Percentiles rank a stretch among this genome's conserved stretches.
Evolutionary conservation across 192 early-diverging fungal genomes (phyloP).

Genomic region (Diversispora epigaea): DNA sequence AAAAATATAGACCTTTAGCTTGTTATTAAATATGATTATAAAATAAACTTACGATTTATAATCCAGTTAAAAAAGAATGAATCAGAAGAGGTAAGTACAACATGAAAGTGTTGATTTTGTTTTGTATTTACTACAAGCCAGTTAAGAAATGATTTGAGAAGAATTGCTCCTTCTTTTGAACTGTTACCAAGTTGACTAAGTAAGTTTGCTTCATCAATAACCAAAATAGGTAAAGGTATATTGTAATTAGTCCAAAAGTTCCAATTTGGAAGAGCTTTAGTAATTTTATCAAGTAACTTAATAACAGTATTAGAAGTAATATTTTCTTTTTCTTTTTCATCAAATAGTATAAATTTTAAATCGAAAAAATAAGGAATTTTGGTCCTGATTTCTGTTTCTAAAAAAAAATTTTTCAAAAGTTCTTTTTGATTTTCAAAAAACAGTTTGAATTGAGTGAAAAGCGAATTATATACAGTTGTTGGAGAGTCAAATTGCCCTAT

Average conservation of each 20-base stretch:
- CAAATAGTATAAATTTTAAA: too few species aligned
- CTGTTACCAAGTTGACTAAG: neutral
- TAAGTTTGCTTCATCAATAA: slow-evolving; percentile 1
- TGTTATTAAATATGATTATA: neutral
- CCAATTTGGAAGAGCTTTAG: neutral
- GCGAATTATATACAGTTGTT: neutral
- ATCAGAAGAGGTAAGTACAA: neutral
- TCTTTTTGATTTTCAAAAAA: slow-evolving; percentile 4
- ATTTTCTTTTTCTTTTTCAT: neutral
- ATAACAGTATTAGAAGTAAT: neutral
- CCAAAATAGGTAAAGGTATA: slow-evolving; percentile 1
- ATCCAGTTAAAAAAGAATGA: slow-evolving; percentile 20
- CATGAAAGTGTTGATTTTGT: neutral
- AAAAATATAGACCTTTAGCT: neutral
- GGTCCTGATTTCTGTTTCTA: neutral
- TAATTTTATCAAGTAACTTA: slow-evolving; percentile 7
- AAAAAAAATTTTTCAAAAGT: neutral
- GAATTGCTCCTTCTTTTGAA: too few species aligned
- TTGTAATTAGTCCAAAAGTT: neutral
- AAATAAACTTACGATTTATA: neutral
- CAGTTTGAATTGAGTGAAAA: neutral
- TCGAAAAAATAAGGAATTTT: neutral
- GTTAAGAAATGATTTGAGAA: neutral
- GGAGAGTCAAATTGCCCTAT: neutral
- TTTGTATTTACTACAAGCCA: slow-evolving; percentile 4